phyloP scores from a whole-genome alignment of 768 basidiomycete species.

The Cystobasidium onofrii region DNA sequence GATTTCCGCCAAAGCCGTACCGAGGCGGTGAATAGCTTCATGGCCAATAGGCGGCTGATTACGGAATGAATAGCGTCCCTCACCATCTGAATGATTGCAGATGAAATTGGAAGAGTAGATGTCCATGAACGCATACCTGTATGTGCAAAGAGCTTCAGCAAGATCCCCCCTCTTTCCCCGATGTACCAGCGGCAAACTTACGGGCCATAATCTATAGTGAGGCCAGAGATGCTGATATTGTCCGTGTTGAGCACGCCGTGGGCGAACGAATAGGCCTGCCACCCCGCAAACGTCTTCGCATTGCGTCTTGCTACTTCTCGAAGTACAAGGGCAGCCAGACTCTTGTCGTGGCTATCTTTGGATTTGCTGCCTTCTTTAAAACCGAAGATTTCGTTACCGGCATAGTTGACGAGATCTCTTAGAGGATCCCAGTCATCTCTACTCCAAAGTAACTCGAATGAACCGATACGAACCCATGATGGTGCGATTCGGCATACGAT shows the following conservation, averaged over 20 bases:
- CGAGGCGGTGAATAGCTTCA: slow-evolving; percentile 65
- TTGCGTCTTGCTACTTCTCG: slow-evolving; percentile 74
- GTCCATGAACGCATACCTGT: slow-evolving; percentile 25
- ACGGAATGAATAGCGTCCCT: slow-evolving; percentile 48
- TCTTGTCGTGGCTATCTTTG: slow-evolving; percentile 1
- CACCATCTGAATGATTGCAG: slow-evolving; percentile 58
- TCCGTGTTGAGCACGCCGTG: slow-evolving; percentile 85
- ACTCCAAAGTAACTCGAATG: slow-evolving; percentile 43
- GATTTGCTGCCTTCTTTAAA: not conserved
- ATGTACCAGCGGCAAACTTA: slow-evolving; percentile 21
- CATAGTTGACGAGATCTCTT: slow-evolving; percentile 61
- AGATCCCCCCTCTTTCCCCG: not conserved
- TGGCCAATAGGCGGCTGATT: slow-evolving; percentile 50
- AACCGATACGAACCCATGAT: slow-evolving; percentile 63
- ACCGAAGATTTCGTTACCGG: slow-evolving; percentile 37
- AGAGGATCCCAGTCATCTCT: slow-evolving; percentile 61
- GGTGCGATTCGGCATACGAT: slow-evolving; percentile 39
- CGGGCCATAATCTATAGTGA: slow-evolving; percentile 55
- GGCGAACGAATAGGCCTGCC: slow-evolving; percentile 64
- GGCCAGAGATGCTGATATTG: slow-evolving; percentile 54
- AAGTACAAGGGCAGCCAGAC: slow-evolving; percentile 49
- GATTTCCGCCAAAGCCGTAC: slow-evolving; percentile 62
- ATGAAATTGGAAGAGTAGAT: slow-evolving; percentile 26
- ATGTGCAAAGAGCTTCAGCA: not conserved
- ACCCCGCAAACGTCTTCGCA: slow-evolving; percentile 83